A percentile compares a stretch with the other conserved stretches of the same genome.
These are phyloP conservation scores for Castanea sativa DNA, from an alignment of 306 rosid species.

Conservation along the genomic window DNA sequence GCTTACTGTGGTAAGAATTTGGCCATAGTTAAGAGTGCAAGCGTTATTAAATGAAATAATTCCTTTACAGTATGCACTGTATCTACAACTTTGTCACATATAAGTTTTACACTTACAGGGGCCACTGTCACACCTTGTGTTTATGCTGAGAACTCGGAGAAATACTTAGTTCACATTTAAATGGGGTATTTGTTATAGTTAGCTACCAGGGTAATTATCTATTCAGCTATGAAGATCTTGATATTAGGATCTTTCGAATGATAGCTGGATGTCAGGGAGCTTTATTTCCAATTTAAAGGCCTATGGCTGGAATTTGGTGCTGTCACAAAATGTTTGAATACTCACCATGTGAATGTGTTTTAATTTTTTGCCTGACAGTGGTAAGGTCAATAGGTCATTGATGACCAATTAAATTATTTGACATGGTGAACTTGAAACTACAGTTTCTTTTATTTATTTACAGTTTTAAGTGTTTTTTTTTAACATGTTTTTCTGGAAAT, in stretches of 20 bases:
- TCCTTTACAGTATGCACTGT: too few species aligned
- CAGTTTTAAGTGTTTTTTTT: background rate
- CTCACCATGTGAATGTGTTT: too few species aligned
- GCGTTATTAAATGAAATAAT: too few species aligned
- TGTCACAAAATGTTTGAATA: too few species aligned
- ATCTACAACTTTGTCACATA: background rate
- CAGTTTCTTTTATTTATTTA: background rate
- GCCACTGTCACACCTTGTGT: background rate
- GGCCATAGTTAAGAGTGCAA: background rate
- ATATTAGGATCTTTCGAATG: background rate
- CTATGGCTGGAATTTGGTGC: background rate
- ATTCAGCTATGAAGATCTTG: background rate
- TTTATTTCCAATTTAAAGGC: background rate
- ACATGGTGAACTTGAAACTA: background rate
- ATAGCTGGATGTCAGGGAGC: background rate
- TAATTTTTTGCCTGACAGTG: background rate
- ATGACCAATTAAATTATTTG: background rate
- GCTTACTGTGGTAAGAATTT: background rate
- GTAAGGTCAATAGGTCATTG: background rate
- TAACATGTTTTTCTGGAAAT: background rate
- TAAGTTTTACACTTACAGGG: background rate
- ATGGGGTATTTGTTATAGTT: background rate
- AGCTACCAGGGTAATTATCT: background rate
- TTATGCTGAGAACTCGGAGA: background rate
- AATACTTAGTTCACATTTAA: background rate